These are phyloP conservation scores for Mrakia hoshinonis DNA, from an alignment of 768 basidiomycete genomes.

Conservation along the genomic window DNA sequence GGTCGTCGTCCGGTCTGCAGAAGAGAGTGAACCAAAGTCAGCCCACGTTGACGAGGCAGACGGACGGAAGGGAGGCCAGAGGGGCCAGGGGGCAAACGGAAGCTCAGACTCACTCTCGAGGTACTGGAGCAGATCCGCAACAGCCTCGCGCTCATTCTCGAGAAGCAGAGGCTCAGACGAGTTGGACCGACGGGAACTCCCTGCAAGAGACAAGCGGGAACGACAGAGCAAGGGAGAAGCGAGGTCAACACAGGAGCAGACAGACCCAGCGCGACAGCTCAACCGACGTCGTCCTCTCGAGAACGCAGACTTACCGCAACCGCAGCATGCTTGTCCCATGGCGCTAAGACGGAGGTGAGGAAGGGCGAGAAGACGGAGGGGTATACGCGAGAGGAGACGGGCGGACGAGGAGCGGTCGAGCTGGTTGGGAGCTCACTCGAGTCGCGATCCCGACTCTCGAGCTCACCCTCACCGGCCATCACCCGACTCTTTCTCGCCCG, in stretches of 20 bases:
- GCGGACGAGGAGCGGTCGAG: background rate
- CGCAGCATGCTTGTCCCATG: slow-evolving; percentile 28
- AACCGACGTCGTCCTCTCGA: background rate
- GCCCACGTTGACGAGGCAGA: background rate
- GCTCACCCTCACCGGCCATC: no score
- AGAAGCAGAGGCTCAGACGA: slow-evolving; percentile 25
- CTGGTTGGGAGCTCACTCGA: background rate
- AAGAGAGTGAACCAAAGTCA: background rate
- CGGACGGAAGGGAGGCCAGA: background rate
- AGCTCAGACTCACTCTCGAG: slow-evolving; percentile 70
- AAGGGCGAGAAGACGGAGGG: background rate
- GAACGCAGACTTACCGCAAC: slow-evolving; percentile 19
- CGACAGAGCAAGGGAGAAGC: background rate
- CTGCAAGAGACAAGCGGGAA: background rate
- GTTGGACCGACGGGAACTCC: slow-evolving; percentile 23
- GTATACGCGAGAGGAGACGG: background rate
- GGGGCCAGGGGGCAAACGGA: slow-evolving; percentile 2
- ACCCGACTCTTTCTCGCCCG: no score
- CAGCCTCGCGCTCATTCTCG: slow-evolving; percentile 78
- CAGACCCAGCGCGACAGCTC: background rate
- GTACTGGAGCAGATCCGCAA: slow-evolving; percentile 92
- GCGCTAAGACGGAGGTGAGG: background rate
- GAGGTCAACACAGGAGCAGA: background rate
- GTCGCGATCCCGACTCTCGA: background rate
- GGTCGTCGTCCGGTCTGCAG: slow-evolving; percentile 87